Base-by-base conservation (phyloP, 169 alveolate species). In the Cryptosporidium bovis region DNA sequence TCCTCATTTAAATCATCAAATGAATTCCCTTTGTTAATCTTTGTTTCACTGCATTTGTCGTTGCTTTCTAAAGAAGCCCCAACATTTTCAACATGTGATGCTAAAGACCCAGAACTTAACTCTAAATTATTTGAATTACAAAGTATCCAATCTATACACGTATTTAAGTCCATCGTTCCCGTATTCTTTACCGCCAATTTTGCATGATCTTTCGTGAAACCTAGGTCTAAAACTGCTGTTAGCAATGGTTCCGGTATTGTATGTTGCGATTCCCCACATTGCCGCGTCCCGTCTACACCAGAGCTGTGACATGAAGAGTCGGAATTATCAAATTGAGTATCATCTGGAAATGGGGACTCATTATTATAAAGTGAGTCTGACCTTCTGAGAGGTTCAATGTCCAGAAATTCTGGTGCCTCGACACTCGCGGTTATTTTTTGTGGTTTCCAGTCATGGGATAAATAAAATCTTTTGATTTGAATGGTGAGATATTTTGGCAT, bases 71-170 rank as follows among this genome's bases (percentile, higher is more conserved):
- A 55, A 40, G 10, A 40, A 40, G 10, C 0, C 4, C 48, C 48
- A 40, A 40, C 48, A 8, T 40, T 8, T 0, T 55, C 64, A 55
- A 55, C 31, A 8, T 40, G 65, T 62, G 58, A 64, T 20, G 91
- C 58, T 24, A 8, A 40, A 8, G 4, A 40, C 2, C 60, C 58
- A 8, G 48, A 40, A 40, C 48, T 8, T 8, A 40, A 40, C 48
- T 40, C 10, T 8, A 40, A 40, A 50, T 46, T 31, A 29, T 77
- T 90, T 66, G 68, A 84, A 62, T 91, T 90, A n/a, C 90, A 15
- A n/a, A 91, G 67, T 10, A 91, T 91, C 94, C 94, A 91, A 62
- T 91, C 82, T 24, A 91, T 65, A 51, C 94, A 91, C 20, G 58
- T 34, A 36, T 91, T 92, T 2, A 82, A 40, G 65, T 91, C 90